Conservation (phyloP, 192 early-diverging fungal species). For the Globomyces pollinis-pini region DNA sequence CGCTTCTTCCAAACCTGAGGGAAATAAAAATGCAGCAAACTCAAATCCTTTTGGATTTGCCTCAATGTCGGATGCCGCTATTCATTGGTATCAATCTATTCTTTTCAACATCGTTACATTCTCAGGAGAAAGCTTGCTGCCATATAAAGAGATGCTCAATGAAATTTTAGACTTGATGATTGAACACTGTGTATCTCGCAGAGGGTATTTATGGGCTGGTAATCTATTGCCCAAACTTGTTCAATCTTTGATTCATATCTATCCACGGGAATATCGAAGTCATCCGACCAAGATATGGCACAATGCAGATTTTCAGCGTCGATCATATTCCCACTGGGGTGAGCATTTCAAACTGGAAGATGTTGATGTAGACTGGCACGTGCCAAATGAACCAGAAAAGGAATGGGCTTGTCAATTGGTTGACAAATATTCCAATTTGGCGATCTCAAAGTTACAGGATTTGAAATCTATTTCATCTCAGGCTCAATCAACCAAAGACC, state of each 20-base stretch:
- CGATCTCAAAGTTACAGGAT: too few relatives aligned
- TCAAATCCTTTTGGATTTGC: constrained; percentile 42
- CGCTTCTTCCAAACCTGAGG: constrained; percentile 45
- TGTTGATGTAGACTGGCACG: constrained; percentile 69
- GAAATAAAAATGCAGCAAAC: constrained; percentile 26
- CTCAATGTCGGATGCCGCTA: constrained; percentile 48
- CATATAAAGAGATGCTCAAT: constrained; percentile 42
- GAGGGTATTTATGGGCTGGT: constrained; percentile 66
- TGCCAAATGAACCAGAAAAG: constrained; percentile 58
- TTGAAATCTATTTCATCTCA: neutral
- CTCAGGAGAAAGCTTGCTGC: constrained; percentile 40
- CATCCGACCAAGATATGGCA: constrained; percentile 46
- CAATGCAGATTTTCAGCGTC: constrained; percentile 52
- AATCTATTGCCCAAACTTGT: constrained; percentile 48
- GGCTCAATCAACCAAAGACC: neutral
- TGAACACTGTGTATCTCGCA: constrained; percentile 43
- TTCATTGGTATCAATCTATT: constrained; percentile 75
- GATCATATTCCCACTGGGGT: constrained; percentile 75
- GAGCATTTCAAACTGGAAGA: constrained; percentile 40
- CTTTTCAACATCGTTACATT: constrained; percentile 41
- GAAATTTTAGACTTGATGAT: constrained; percentile 23
- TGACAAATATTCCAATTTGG: constrained; percentile 21
- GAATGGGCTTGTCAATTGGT: constrained; percentile 61
- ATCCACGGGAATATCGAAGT: constrained; percentile 52
- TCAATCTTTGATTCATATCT: constrained; percentile 37